Evolutionary conservation across 192 early-diverging fungal genomes (phyloP), one percentile per base, ranked within the genome.

Genomic region (Coemansia sp.): DNA sequence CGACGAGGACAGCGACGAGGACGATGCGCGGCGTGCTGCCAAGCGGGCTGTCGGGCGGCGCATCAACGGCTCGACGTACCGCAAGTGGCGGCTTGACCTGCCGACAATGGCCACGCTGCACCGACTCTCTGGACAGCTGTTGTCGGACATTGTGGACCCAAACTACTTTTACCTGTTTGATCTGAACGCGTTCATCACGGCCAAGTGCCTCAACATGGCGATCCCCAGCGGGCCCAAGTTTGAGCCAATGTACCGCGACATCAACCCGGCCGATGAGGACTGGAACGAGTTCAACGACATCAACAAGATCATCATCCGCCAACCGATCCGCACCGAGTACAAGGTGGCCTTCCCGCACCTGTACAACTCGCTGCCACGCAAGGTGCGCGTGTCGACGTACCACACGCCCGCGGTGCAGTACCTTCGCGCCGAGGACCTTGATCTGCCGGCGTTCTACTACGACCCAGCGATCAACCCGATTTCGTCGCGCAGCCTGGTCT

Each of bases 221-320:
- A 94, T 99, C 55, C 97, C 97, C 0, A 94, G 94, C 46, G 97
- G 97, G 17, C 93, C 94, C 22, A 94, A 95, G 51, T 99, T 99
- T 29, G 97, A 99, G 75, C 94, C 97, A 7, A 78, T 99, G 27
- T 91, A 89, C 71, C 85, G 90, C n/a, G 97, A 99, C 72, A 83
- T 93, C 57, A 92, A 99, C 60, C 83, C 92, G 1, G 88, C 85
- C 1, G 97, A 99, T 69, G 94, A 99, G 67, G 97, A 99, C 79
- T 99, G 97, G 97, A 99, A 97, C 73, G 97, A 99, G 68, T 99
- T 99, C 76, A 99, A 99, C 78, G 97, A 99, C 64, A 97, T 99
- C 80, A 93, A 94, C 87, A 99, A 99, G 77, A 93, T 99, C 55
- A 99, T 99, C 50, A 96, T 99, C 48, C 88, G 97, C 36, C 94